Conservation (phyloP, 1,284 basidiomycete species). For the Blastosporella zonata region DNA sequence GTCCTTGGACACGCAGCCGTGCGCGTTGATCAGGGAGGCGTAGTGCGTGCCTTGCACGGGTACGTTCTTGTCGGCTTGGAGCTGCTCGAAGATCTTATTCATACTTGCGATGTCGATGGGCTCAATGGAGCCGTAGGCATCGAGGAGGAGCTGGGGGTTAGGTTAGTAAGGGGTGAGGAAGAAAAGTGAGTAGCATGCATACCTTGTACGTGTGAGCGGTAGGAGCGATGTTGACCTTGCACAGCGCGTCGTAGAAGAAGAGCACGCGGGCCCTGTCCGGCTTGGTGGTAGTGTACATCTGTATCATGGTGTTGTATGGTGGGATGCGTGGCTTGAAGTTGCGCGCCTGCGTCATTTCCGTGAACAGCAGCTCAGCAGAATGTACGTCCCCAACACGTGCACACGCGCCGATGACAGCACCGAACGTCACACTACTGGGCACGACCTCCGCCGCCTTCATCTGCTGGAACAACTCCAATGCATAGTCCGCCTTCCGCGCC, state of each 20-base stretch:
- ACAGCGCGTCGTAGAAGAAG: slow-evolving; percentile 75
- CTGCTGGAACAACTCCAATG: slow-evolving; percentile 80
- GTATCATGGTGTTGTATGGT: slow-evolving; percentile 99
- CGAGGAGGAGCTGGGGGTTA: slow-evolving; percentile 72
- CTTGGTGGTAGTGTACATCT: slow-evolving; percentile 88
- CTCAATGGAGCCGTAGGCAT: slow-evolving; percentile 85
- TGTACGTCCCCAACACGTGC: slow-evolving; percentile 88
- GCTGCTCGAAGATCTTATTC: slow-evolving; percentile 68
- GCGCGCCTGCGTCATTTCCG: slow-evolving; percentile 75
- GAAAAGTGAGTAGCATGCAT: slow-evolving; percentile 20
- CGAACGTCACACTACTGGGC: slow-evolving; percentile 91
- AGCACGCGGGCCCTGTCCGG: slow-evolving; percentile 80
- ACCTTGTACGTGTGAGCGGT: slow-evolving; percentile 93
- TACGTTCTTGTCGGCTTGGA: slow-evolving; percentile 54
- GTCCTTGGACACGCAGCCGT: slow-evolving; percentile 81
- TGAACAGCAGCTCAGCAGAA: slow-evolving; percentile 81
- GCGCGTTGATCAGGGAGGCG: slow-evolving; percentile 89
- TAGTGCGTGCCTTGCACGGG: slow-evolving; percentile 84
- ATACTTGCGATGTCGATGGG: slow-evolving; percentile 79
- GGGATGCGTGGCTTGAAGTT: slow-evolving; percentile 89
- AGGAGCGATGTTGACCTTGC: slow-evolving; percentile 62
- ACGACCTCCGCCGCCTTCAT: slow-evolving; percentile 70
- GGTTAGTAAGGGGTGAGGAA: background rate
- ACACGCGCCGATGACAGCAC: slow-evolving; percentile 93
- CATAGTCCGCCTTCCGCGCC: slow-evolving; percentile 87